Percentiles rank a stretch among this genome's conserved stretches.
phyloP scores from a whole-genome alignment of 2,329 filamentous ascomycete genomes.

The Trichoderma citrinoviride region DNA sequence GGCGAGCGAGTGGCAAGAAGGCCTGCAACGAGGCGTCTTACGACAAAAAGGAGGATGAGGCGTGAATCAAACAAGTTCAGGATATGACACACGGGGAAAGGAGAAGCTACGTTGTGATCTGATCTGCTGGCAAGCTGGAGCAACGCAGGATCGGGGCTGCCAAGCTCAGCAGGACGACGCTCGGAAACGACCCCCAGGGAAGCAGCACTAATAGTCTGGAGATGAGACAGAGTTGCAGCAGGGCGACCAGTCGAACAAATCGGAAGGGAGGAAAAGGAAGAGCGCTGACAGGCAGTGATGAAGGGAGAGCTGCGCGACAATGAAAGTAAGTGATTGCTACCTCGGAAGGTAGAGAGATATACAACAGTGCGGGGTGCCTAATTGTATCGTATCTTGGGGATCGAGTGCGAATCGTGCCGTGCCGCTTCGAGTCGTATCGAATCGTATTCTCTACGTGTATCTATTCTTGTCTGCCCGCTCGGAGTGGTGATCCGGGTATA shows the following conservation, averaged over 20 bases:
- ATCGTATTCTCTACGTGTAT: background rate
- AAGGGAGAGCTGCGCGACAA: too few relatives aligned
- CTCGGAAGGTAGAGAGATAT: too few relatives aligned
- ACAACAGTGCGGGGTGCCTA: slow-evolving; percentile 5
- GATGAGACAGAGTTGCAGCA: slow-evolving; percentile 12
- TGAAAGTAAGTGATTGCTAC: too few relatives aligned
- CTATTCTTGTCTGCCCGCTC: background rate
- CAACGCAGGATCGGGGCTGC: background rate
- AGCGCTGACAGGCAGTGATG: too few relatives aligned
- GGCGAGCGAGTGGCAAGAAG: background rate
- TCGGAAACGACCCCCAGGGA: background rate
- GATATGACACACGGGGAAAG: background rate
- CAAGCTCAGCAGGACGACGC: background rate
- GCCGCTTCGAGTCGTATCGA: background rate
- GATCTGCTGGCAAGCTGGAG: background rate
- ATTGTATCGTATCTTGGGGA: background rate
- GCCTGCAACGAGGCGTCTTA: slow-evolving; percentile 13
- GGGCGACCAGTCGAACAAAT: background rate
- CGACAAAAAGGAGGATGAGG: background rate
- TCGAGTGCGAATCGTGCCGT: background rate
- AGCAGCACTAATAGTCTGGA: background rate
- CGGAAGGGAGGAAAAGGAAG: background rate
- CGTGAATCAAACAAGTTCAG: background rate
- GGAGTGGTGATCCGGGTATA: too few relatives aligned
- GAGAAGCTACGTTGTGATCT: slow-evolving; percentile 8